Evolutionary conservation across 83 land plant species (phyloP).

Genomic region (Thuja plicata): DNA sequence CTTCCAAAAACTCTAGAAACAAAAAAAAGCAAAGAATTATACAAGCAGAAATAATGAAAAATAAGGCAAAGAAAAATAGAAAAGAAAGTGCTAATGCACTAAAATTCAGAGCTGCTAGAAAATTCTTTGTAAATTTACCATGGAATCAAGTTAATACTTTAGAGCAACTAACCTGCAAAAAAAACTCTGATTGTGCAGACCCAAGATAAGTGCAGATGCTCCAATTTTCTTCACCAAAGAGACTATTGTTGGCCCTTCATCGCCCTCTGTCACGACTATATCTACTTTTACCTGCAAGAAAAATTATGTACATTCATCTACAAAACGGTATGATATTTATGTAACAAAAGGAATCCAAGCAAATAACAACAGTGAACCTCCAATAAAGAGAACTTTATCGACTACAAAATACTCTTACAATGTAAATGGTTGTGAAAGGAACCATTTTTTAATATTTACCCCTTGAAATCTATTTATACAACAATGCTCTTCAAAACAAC

Average conservation of each 20-base stretch:
- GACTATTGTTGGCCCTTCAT: constrained; percentile 35
- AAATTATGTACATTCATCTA: background rate
- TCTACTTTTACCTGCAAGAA: constrained; percentile 55
- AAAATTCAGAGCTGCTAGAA: background rate
- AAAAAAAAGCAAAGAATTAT: background rate
- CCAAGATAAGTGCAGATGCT: constrained; percentile 53
- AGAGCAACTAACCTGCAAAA: constrained; percentile 42
- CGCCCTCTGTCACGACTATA: constrained; percentile 68
- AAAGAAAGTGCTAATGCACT: background rate
- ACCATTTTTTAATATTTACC: background rate
- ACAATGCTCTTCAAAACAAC: background rate
- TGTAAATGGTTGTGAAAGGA: background rate
- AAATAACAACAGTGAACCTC: background rate
- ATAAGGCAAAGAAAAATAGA: background rate
- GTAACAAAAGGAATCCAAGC: background rate
- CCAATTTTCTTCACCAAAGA: constrained; percentile 42
- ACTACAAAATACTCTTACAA: background rate
- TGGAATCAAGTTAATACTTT: background rate
- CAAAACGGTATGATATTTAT: background rate
- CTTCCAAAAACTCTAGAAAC: constrained; percentile 12
- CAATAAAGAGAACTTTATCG: background rate
- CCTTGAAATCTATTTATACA: background rate
- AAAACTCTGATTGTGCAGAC: constrained; percentile 58
- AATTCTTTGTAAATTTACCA: background rate
- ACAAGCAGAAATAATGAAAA: background rate